These are phyloP conservation scores for Trichophyton benhamiae DNA, from an alignment of 2,329 filamentous ascomycete genomes.

Conservation along the genomic window DNA sequence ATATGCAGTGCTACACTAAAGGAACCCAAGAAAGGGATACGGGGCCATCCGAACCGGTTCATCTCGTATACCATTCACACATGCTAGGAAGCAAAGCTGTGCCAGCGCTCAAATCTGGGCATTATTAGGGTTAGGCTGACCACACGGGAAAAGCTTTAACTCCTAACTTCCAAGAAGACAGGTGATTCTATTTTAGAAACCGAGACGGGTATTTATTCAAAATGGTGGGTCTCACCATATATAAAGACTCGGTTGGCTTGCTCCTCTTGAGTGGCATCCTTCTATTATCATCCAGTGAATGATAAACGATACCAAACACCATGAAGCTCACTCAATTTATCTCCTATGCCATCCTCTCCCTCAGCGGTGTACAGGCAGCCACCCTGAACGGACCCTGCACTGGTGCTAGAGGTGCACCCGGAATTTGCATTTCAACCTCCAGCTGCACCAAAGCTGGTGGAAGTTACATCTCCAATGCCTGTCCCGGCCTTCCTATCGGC, in stretches of 20 bases:
- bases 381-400: conserved; percentile 2
- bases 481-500: neutral
- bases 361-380: conserved; percentile 1
- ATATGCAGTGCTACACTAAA: neutral
- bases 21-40: neutral
- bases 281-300: neutral
- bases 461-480: neutral
- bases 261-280: neutral
- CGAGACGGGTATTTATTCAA: neutral
- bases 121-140: neutral
- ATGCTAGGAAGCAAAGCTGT: neutral
- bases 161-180: neutral
- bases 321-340: neutral
- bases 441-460: conserved; percentile 2
- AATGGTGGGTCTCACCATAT: neutral
- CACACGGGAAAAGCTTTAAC: neutral
- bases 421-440: conserved; percentile 5
- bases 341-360: neutral
- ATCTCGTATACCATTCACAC: neutral
- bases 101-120: neutral
- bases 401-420: neutral
- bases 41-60: neutral
- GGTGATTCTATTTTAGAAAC: neutral
- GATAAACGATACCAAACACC: neutral
- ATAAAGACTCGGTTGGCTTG: neutral